These are phyloP conservation scores for Stagonosporopsis chrysanthemi DNA, from an alignment of 2,329 filamentous ascomycete species.

Conservation along the genomic window DNA sequence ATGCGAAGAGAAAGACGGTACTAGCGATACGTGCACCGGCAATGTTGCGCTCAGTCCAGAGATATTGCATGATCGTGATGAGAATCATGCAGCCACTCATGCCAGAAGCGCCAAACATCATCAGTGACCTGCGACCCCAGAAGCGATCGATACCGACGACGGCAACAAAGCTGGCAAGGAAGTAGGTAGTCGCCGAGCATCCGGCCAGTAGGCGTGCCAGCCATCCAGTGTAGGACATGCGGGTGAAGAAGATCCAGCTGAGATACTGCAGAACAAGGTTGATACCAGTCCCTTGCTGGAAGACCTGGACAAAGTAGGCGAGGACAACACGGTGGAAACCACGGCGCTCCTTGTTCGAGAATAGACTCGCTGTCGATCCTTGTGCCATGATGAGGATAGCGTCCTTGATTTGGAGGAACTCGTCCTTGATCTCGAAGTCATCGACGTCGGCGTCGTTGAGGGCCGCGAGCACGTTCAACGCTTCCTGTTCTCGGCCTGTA, in stretches of 20 bases:
- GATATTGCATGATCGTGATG: constrained; percentile 36
- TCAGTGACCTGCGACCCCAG: constrained; percentile 45
- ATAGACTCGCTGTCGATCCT: constrained; percentile 32
- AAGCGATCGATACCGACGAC: constrained; percentile 49
- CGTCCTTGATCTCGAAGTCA: constrained; percentile 42
- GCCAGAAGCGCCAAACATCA: constrained; percentile 48
- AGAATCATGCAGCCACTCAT: constrained; percentile 47
- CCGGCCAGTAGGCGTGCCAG: constrained; percentile 52
- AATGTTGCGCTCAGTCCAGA: constrained; percentile 30
- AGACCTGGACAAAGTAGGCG: constrained; percentile 53
- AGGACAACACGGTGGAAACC: constrained; percentile 53
- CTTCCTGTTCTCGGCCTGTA: constrained; percentile 60
- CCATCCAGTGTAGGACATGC: constrained; percentile 57
- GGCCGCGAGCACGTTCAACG: constrained; percentile 40
- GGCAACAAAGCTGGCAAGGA: constrained; percentile 47
- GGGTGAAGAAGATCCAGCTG: constrained; percentile 60
- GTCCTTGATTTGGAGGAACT: constrained; percentile 52
- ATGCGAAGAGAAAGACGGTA: constrained; percentile 81
- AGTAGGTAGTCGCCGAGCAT: constrained; percentile 50
- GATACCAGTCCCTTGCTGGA: constrained; percentile 52
- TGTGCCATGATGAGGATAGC: constrained; percentile 42
- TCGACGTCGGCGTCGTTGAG: constrained; percentile 39
- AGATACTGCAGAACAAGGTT: constrained; percentile 49
- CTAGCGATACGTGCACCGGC: constrained; percentile 46
- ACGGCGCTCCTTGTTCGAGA: constrained; percentile 48